Base-by-base conservation (phyloP, 1,284 basidiomycete species). In the Naganishia sp. region DNA sequence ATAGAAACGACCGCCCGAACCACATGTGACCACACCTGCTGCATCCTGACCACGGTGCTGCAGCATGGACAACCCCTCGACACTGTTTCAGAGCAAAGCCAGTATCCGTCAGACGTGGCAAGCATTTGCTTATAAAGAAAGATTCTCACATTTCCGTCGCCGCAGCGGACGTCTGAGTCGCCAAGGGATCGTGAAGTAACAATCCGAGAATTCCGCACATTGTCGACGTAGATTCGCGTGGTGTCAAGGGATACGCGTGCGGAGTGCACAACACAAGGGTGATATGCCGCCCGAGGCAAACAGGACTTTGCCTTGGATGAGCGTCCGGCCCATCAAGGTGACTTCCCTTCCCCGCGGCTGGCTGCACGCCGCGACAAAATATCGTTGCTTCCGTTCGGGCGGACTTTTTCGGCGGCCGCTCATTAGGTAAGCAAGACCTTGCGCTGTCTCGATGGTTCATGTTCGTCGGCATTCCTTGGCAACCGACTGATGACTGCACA, bases 21-120 rank as follows among this genome's bases (percentile, higher is more conserved):
- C 96, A 78, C 96, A 96, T 54, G 96, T 99, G 67, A 99, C 90
- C 75, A 99, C 90, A 63, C 96, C 96, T 70, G 94, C 97, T 0
- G 96, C 96, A 84, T 99, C 95, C 79, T 99, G 95, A 41, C 95
- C 95, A 76, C 94, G 85, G 77, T 97, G 94, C 77, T 97, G 94
- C 17, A 97, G 83, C 54, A 97, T 83, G 42, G 92, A 90, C 23
- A 97, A 84, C 49, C 92, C 92, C 78, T 97, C 94, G 72, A 87
- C 80, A 68, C 79, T 79, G 18, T 35, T n/a, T 15, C 21, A 21
- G 39, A 43, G 10, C 15, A 28, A 17, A 11, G 47, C 25, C n/a
- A 60, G 67, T 61, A 23, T 35, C 41, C 58, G 42, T 18, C 25
- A 18, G 54, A 57, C 4, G 15, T 28, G 53, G 21, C 11, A 43